Evolutionary conservation across 495 filamentous ascomycete genomes (phyloP), one percentile per base, ranked within the genome.

Genomic region (Neurospora terricola): DNA sequence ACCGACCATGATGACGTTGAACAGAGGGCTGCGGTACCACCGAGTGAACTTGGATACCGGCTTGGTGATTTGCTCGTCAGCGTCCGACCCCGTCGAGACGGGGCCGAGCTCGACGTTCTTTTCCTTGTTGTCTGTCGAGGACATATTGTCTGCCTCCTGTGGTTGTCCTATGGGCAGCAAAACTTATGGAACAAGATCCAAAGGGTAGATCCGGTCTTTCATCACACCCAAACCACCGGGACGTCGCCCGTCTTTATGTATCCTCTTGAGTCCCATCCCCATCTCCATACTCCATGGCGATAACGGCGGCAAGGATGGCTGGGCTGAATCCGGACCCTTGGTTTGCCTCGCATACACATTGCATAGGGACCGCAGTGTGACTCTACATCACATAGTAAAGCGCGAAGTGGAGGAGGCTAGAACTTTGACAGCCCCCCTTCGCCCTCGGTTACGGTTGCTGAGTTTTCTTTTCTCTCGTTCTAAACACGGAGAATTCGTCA

Each of bases 1-100:
- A 14, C 87, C 88, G 21, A 88, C 83, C 6, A 88, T 77, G 69
- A 89, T 82, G 42, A 86, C 85, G 73, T 88, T 87, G 78, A 86
- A 87, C 3, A 88, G 77, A 36, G 86, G 85, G 48, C 84, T 86
- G 70, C 85, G 86, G 76, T 87, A 89, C 78, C 83, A 83, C 30
- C 80, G 75, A 54, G 81, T 81, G 69, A 82, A 80, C 30, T 71
- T 73, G 1, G 80, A 81, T 3, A 81, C 76, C 0, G 74, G 77
- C 69, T 79, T 82, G 54, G 66, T 30, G 14, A 72, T 70, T 59
- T 75, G 71, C 48, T 74, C 72, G 2, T 70, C 30, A 62, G 69
- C 71, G 69, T 66, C 72, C 34, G 54, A 34, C 54, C 54, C 54
- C 54, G 54, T 62, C 54, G 23, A 30, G 54, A 62, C 54, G 27